These are phyloP conservation scores for Populus deltoides DNA, from an alignment of 345 rosid species.

Conservation along the genomic window DNA sequence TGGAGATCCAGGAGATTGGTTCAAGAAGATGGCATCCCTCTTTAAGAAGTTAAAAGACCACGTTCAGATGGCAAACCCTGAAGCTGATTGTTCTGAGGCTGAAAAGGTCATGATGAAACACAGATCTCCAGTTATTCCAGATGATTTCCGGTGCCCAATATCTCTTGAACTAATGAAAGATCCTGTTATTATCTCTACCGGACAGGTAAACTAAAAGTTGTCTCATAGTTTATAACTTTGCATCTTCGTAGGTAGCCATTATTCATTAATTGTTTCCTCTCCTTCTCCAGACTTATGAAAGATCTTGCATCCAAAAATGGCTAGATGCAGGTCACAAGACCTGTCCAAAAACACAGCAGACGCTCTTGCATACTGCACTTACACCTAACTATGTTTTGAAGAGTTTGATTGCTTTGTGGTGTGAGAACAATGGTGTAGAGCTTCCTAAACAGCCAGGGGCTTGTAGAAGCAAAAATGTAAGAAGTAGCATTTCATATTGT, in stretches of 20 bases:
- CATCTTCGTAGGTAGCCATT: slow-evolving; percentile 6
- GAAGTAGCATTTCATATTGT: slow-evolving; percentile 70
- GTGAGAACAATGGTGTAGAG: slow-evolving; percentile 92
- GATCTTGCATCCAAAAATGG: slow-evolving; percentile 95
- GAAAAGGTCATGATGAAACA: slow-evolving; percentile 53
- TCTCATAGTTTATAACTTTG: slow-evolving; percentile 6
- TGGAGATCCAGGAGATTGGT: slow-evolving; percentile 56
- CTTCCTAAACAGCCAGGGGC: slow-evolving; percentile 74
- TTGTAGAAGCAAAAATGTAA: slow-evolving; percentile 48
- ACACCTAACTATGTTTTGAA: slow-evolving; percentile 91
- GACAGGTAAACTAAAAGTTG: slow-evolving; percentile 57
- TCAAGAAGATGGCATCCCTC: slow-evolving; percentile 60
- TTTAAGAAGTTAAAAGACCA: slow-evolving; percentile 68
- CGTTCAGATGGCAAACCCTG: slow-evolving; percentile 53
- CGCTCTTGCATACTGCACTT: slow-evolving; percentile 74
- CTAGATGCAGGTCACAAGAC: slow-evolving; percentile 93
- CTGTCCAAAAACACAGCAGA: slow-evolving; percentile 97
- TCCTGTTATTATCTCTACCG: slow-evolving; percentile 97
- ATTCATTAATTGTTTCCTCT: slow-evolving; percentile 15
- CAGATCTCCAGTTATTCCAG: slow-evolving; percentile 92
- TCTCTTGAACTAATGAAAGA: slow-evolving; percentile 97
- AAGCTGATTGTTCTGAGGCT: slow-evolving; percentile 42
- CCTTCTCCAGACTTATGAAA: slow-evolving; percentile 83
- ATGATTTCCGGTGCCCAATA: slow-evolving; percentile 95
- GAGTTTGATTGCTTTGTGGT: slow-evolving; percentile 92